These are phyloP conservation scores for Xylaria sp. DNA, from an alignment of 2,329 filamentous ascomycete genomes.

Conservation along the genomic window DNA sequence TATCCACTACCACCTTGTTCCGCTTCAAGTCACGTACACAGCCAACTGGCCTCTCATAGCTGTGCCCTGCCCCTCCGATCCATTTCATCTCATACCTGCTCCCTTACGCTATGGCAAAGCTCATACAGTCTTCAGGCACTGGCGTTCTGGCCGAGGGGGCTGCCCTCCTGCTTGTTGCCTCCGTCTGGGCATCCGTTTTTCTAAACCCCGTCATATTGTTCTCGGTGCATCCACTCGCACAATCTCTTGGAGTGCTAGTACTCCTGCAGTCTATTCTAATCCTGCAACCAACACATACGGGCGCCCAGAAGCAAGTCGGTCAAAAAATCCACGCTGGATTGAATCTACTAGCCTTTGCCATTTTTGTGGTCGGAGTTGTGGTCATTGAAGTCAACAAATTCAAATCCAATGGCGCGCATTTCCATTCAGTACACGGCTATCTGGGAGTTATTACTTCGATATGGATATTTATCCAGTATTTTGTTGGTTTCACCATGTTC, in stretches of 20 bases:
- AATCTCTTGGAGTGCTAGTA: slow-evolving; percentile 71
- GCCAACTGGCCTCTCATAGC: neutral
- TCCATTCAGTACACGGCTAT: slow-evolving; percentile 81
- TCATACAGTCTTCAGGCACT: slow-evolving; percentile 65
- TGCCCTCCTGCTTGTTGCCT: slow-evolving; percentile 72
- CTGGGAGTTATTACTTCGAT: slow-evolving; percentile 80
- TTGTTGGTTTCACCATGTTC: slow-evolving; percentile 84
- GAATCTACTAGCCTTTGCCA: slow-evolving; percentile 67
- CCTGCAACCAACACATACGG: slow-evolving; percentile 84
- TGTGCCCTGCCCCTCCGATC: neutral
- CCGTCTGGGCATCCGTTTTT: slow-evolving; percentile 81
- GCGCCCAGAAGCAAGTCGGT: slow-evolving; percentile 70
- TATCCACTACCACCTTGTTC: slow-evolving; percentile 8
- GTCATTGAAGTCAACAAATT: slow-evolving; percentile 88
- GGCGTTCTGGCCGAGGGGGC: slow-evolving; percentile 81
- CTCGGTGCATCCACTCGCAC: slow-evolving; percentile 81
- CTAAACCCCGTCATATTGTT: slow-evolving; percentile 76
- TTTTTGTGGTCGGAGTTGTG: slow-evolving; percentile 68
- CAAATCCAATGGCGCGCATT: slow-evolving; percentile 69
- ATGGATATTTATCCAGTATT: slow-evolving; percentile 72
- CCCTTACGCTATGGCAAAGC: slow-evolving; percentile 37
- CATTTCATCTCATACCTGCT: neutral
- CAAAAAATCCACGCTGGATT: slow-evolving; percentile 70
- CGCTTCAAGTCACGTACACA: neutral
- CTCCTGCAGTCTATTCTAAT: slow-evolving; percentile 81